A percentile compares a stretch with the other conserved stretches of the same genome.
phyloP scores from a whole-genome alignment of 306 rosid species.

The Quercus bicolor region DNA sequence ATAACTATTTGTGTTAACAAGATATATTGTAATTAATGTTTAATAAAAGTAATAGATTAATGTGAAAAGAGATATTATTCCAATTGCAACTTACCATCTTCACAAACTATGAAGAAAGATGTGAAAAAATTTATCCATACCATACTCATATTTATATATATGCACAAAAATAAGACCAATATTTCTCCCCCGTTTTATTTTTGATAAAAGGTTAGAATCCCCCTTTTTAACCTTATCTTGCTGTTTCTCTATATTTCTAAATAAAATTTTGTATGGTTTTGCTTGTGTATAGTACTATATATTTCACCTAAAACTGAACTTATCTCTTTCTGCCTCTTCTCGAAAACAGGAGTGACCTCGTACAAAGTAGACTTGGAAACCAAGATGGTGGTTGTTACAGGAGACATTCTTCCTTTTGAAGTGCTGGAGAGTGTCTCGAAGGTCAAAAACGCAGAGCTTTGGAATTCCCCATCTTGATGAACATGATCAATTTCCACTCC shows the following conservation, averaged over 20 bases:
- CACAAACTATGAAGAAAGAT: too few relatives aligned
- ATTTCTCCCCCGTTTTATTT: not conserved
- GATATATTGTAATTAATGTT: too few relatives aligned
- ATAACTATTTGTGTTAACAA: too few relatives aligned
- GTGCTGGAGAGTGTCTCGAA: slow-evolving; percentile 77
- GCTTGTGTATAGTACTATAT: not conserved
- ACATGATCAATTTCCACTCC: not conserved
- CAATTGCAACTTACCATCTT: too few relatives aligned
- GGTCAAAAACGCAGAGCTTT: slow-evolving; percentile 76
- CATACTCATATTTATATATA: not conserved
- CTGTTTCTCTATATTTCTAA: too few relatives aligned
- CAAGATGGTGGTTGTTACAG: slow-evolving; percentile 74
- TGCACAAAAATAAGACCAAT: not conserved
- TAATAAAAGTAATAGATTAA: too few relatives aligned
- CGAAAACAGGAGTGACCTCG: slow-evolving; percentile 67
- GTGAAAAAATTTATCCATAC: too few relatives aligned
- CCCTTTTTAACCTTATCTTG: not conserved
- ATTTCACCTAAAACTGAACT: not conserved
- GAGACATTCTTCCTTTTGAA: slow-evolving; percentile 83
- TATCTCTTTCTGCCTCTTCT: not conserved
- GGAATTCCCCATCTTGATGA: slow-evolving; percentile 36
- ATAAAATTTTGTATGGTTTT: not conserved
- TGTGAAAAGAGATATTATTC: too few relatives aligned
- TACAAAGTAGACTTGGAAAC: slow-evolving; percentile 75
- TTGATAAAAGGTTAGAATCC: too few relatives aligned